Base-by-base conservation (phyloP, 208 protist genomes). In the Acanthamoeba pearcei region DNA sequence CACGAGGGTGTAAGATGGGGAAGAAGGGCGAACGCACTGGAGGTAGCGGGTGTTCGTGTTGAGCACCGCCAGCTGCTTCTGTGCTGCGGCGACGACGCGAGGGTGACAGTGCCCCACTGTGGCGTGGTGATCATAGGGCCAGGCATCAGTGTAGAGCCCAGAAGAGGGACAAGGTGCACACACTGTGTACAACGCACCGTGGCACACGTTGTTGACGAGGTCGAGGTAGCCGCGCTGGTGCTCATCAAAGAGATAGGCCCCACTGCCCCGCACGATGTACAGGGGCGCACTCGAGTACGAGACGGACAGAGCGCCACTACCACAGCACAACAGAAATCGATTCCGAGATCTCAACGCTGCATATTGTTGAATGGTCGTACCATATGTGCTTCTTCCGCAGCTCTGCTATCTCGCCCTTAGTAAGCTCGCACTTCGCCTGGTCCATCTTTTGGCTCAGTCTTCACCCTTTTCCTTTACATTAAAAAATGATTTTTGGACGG, bases 1-100 rank as follows among this genome's bases (percentile, higher is more conserved):
- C 19, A 8, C 55, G 55, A 22, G 53, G 12, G 0, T 57, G 42
- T 6, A 55, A 88, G 8, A 8, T 24, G 5, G 5, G 5, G n/a
- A 38, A 15, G 60, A 17, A 35, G 24, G 49, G 22, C n/a, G 12
- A 57, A 57, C 49, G 35, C 42, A 91, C 82, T 95, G 95, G 5
- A 97, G 80, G 68, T 97, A 98, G 22, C 97, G 93, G 6, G 97
- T 98, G 95, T 96, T 98, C 38, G 95, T 96, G 95, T 96, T 96
- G 32, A 97, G 88, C n/a, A 88, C 74, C n/a, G 5, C 76, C 9
- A 98, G 82, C 95, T 98, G 97, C 82, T 68, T 17, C 24, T 22
- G 27, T 29, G 90, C 97, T 19, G 96, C 97, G 15, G 62, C 83
- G 1, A 98, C 97, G 6, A 98, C 95, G 1, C 82, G 64, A 10